Percentiles rank a stretch among this genome's conserved stretches.
Conservation (phyloP, 2,329 filamentous ascomycete genomes). For the Trichoderma lentiforme region DNA sequence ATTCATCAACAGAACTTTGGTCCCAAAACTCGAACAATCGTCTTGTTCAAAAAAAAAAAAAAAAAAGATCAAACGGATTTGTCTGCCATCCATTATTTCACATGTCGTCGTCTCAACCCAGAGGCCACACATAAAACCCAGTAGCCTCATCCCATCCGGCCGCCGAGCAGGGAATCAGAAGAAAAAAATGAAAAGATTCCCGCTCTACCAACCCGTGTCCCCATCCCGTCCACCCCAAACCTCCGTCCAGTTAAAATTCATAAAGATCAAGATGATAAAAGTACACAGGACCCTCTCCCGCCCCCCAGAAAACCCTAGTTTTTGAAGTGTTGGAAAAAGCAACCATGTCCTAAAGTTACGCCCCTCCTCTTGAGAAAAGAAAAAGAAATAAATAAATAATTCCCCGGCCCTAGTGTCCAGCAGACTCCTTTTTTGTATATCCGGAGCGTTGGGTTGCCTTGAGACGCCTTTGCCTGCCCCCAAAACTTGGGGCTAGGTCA, state of each 20-base stretch:
- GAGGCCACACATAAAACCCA: neutral
- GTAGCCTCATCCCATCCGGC: neutral
- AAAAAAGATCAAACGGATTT: neutral
- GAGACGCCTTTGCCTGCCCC: neutral
- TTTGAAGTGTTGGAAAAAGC: slow-evolving; percentile 2
- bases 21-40: neutral
- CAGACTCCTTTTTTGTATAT: slow-evolving; percentile 12
- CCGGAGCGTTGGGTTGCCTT: neutral
- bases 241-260: slow-evolving; percentile 17
- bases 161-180: neutral
- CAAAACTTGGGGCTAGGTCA: neutral
- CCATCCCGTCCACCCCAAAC: neutral
- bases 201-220: neutral
- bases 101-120: slow-evolving; percentile 18
- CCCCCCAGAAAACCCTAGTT: neutral
- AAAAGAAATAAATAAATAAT: neutral
- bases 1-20: neutral
- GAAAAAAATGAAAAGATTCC: neutral
- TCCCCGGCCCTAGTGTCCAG: neutral
- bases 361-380: slow-evolving; percentile 1
- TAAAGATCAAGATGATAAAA: slow-evolving; percentile 15
- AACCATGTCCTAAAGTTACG: slow-evolving; percentile 10
- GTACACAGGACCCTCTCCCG: slow-evolving; percentile 14
- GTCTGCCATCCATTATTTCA: slow-evolving; percentile 18
- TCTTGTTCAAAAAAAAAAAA: slow-evolving; percentile 4